These are phyloP conservation scores for Vicia villosa DNA, from an alignment of 306 rosid genomes.

Conservation along the genomic window DNA sequence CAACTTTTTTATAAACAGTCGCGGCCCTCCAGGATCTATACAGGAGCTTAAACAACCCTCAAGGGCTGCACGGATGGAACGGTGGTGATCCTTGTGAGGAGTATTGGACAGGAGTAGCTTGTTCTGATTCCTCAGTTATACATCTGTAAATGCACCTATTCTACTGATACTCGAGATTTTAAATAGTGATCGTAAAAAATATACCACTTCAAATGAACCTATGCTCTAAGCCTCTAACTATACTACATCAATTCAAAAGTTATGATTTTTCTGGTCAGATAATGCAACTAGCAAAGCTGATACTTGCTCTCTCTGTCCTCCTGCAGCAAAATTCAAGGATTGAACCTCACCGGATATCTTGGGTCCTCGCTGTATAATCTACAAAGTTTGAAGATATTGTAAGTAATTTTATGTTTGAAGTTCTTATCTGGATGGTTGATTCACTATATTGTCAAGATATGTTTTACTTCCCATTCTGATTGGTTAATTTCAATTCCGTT, in stretches of 20 bases:
- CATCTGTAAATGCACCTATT: conserved; percentile 60
- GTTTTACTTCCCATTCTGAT: conserved; percentile 11
- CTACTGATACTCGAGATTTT: not conserved
- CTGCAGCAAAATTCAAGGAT: conserved; percentile 72
- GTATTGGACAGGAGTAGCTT: conserved; percentile 84
- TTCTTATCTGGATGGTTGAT: not conserved
- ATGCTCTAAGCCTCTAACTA: no score
- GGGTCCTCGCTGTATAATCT: conserved; percentile 65
- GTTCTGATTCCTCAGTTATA: conserved; percentile 76
- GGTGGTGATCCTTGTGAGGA: conserved; percentile 84
- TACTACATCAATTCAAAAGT: no score
- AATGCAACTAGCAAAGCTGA: conserved; percentile 12
- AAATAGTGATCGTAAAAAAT: not conserved
- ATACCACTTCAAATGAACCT: no score
- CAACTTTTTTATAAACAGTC: conserved; percentile 47
- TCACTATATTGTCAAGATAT: conserved; percentile 1
- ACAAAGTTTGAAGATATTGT: conserved; percentile 72
- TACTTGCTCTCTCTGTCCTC: conserved; percentile 23
- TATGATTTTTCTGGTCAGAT: no score
- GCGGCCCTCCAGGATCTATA: conserved; percentile 67
- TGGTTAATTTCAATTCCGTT: not conserved
- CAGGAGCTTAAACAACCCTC: conserved; percentile 59
- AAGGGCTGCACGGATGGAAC: conserved; percentile 68
- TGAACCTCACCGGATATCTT: conserved; percentile 77
- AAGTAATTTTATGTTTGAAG: conserved; percentile 33